Evolutionary conservation across 305 asterid genomes (phyloP).

Genomic region (Galium porrigens): DNA sequence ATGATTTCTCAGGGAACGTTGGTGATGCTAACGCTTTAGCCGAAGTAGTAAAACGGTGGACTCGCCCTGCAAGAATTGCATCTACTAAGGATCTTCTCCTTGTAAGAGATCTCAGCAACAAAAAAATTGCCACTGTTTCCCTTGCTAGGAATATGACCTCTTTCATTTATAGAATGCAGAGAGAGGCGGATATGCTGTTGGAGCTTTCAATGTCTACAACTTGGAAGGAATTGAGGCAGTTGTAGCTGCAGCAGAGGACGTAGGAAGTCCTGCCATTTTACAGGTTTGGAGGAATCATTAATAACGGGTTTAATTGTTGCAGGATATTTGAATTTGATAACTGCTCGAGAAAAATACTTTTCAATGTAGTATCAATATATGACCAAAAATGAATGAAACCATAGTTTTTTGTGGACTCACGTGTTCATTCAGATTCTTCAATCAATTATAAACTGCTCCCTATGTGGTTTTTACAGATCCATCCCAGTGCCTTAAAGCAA

Average conservation of each 20-base stretch:
- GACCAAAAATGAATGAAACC: not conserved
- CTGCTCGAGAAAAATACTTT: not conserved
- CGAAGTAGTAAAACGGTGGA: constrained; percentile 69
- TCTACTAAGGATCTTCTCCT: constrained; percentile 62
- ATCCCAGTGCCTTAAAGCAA: constrained; percentile 78
- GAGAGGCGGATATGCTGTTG: constrained; percentile 77
- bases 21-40: constrained; percentile 84
- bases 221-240: constrained; percentile 92
- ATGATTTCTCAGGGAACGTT: constrained; percentile 62
- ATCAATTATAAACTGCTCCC: not conserved
- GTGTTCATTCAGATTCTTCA: not conserved
- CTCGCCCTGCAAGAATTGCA: constrained; percentile 46
- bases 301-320: not conserved
- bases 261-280: constrained; percentile 79
- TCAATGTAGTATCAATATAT: not conserved
- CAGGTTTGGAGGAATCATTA: constrained; percentile 41
- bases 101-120: constrained; percentile 34
- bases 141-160: constrained; percentile 18
- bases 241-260: constrained; percentile 85
- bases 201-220: constrained; percentile 82
- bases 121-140: constrained; percentile 8
- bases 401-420: not conserved
- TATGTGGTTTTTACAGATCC: constrained; percentile 43
- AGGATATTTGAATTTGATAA: not conserved
- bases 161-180: constrained; percentile 55